A percentile compares a stretch with the other conserved stretches of the same genome.
Conservation (phyloP, 2,329 filamentous ascomycete species). For the Drechslera avenae region DNA sequence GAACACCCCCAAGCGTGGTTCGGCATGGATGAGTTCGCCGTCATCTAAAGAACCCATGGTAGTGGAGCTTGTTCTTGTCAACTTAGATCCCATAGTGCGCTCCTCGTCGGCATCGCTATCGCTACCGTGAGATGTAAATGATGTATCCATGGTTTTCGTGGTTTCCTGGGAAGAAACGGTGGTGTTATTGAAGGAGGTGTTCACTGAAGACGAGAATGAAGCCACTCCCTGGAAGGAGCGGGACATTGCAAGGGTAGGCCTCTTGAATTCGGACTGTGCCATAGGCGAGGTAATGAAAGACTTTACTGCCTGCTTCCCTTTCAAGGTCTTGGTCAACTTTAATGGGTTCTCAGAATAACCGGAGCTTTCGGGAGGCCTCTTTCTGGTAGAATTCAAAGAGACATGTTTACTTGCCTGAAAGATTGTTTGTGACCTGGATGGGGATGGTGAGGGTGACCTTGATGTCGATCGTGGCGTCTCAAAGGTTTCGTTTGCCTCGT, state of each 20-base stretch:
- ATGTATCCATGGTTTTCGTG: slow-evolving; percentile 26
- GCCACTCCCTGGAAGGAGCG: slow-evolving; percentile 24
- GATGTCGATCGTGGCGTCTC: slow-evolving; percentile 30
- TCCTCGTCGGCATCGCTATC: slow-evolving; percentile 5
- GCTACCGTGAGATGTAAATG: slow-evolving; percentile 28
- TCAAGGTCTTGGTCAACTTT: slow-evolving; percentile 35
- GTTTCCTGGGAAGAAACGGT: slow-evolving; percentile 33
- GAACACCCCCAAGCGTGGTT: slow-evolving; percentile 7
- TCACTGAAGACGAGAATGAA: slow-evolving; percentile 21
- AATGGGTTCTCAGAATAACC: slow-evolving; percentile 25
- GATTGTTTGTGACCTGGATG: slow-evolving; percentile 28
- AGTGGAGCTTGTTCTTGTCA: slow-evolving; percentile 27
- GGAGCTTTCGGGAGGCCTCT: slow-evolving; percentile 30
- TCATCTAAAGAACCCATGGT: slow-evolving; percentile 27
- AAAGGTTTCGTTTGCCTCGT: slow-evolving; percentile 15
- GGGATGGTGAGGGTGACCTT: slow-evolving; percentile 25
- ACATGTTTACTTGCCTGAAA: slow-evolving; percentile 35
- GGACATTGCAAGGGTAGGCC: slow-evolving; percentile 26
- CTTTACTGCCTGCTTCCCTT: slow-evolving; percentile 30
- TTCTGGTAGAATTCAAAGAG: slow-evolving; percentile 22
- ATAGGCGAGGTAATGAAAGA: neutral
- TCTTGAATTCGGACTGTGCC: slow-evolving; percentile 25
- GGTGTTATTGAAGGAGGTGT: slow-evolving; percentile 32
- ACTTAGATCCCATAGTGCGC: slow-evolving; percentile 3
- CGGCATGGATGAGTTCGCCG: slow-evolving; percentile 13